phyloP scores from a whole-genome alignment of 208 protist species.

The Acanthamoeba rhysodes region DNA sequence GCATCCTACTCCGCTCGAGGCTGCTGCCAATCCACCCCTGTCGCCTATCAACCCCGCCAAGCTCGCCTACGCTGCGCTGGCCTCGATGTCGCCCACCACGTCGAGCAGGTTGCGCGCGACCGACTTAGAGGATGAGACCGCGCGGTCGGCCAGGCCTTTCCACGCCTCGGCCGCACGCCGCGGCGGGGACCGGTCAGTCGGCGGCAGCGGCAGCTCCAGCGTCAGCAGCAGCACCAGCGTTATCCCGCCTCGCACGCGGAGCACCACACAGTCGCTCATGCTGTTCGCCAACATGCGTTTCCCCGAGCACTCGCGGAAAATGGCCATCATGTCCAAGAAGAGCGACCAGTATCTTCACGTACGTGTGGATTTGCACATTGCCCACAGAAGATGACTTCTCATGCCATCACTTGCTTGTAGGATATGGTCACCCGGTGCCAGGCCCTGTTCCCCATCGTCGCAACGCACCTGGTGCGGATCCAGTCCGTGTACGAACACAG shows the following conservation, averaged over 20 bases:
- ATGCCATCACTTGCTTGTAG: background rate
- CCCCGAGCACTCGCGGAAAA: conserved; percentile 51
- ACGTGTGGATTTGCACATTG: no score
- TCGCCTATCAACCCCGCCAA: conserved; percentile 31
- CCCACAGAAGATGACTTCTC: background rate
- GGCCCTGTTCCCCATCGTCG: background rate
- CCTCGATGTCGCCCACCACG: background rate
- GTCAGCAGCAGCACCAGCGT: no score
- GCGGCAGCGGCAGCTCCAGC: background rate
- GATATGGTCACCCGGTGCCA: background rate
- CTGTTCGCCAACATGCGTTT: background rate
- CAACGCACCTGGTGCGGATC: background rate
- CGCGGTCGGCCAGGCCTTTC: background rate
- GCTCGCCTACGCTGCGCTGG: background rate
- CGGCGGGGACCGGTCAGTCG: background rate
- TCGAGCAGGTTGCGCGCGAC: background rate
- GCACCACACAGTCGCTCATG: background rate
- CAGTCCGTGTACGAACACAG: conserved; percentile 5
- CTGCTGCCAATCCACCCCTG: no score
- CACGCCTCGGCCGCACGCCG: background rate
- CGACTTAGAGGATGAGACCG: background rate
- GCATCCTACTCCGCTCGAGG: background rate
- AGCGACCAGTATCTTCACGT: conserved; percentile 37
- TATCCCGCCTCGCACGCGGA: background rate
- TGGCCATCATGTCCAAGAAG: background rate